Base-by-base conservation (phyloP, 208 protist genomes). In the Trypanosomatidae sp. region DNA sequence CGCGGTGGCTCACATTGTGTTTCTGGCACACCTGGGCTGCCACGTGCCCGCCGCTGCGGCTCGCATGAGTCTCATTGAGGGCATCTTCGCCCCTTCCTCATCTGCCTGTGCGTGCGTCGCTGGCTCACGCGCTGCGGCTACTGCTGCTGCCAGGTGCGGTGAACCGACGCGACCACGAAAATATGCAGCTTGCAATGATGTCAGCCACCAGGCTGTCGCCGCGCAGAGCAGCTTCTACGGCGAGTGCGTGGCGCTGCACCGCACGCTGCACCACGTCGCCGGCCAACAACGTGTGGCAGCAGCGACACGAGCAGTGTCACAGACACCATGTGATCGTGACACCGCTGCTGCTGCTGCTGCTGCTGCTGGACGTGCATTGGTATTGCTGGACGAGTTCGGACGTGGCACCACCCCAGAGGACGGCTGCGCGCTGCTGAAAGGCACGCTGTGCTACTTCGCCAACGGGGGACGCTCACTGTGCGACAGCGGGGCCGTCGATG, bases 321-420 rank as follows among this genome's bases (percentile, higher is more conserved):
- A n/a, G n/a, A n/a, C n/a, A n/a, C n/a, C n/a, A n/a, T n/a, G n/a
- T n/a, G 1, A 22, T 19, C 60, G 47, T 39, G 2, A 7, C 39
- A 65, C 13, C 39, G 36, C 58, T 7, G 22, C 47, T 9, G 9
- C 28, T 19, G 8, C 22, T 0, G 19, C 7, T 22, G 39, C 30
- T 52, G 41, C 64, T 12, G 78, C 49, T 0, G 79, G 72, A n/a
- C 71, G 68, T 0, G 86, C 91, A 7, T 79, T 99, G 36, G 72
- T 99, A 8, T 67, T 98, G 19, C 46, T 99, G 43, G 97, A 99
- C 75, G 98, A 99, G 73, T 98, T 98, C 80, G 98, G 98, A 25
- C 97, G 97, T 43, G 98, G 95, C 36, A 98, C 95, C 19, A 69
- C 90, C n/a, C 81, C 94, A 1, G 75, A 86, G 43, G 94, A 98